These are phyloP conservation scores for Cordyceps javanica DNA, from an alignment of 2,329 filamentous ascomycete genomes.

Conservation along the genomic window DNA sequence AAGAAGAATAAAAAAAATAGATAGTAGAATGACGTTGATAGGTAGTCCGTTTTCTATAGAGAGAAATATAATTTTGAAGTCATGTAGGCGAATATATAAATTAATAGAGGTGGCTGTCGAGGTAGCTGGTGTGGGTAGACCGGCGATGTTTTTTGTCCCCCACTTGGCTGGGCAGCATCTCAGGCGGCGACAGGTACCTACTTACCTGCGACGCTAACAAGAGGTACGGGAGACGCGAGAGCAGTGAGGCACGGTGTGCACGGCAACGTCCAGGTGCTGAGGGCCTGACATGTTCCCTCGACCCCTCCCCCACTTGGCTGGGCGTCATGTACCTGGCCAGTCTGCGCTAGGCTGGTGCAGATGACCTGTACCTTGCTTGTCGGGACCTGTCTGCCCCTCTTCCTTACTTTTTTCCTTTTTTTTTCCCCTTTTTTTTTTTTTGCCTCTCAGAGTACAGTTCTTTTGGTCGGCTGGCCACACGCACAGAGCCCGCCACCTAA, in stretches of 20 bases:
- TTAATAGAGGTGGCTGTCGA: no score
- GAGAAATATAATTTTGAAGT: no score
- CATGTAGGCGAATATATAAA: no score
- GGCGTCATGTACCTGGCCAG: conserved; percentile 29
- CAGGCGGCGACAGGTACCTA: neutral
- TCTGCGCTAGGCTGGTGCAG: conserved; percentile 27
- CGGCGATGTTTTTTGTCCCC: no score
- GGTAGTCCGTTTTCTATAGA: neutral
- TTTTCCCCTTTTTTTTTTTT: neutral
- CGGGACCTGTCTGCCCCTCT: neutral
- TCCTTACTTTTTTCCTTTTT: neutral
- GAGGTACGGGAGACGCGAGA: no score
- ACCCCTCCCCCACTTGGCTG: conserved; percentile 7
- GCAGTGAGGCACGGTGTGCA: neutral
- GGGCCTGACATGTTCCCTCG: conserved; percentile 3
- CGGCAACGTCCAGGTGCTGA: neutral
- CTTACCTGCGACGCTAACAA: no score
- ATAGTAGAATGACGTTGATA: no score
- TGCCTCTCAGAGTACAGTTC: neutral
- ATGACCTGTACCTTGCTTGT: conserved; percentile 33
- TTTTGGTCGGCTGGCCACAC: neutral
- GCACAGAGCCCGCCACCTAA: no score
- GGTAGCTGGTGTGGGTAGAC: no score
- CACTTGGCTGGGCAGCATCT: no score
- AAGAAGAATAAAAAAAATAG: no score